A percentile compares a stretch with the other conserved stretches of the same genome.
Evolutionary conservation across 331 rosid species (phyloP).

Genomic region (Malus hybrid): DNA sequence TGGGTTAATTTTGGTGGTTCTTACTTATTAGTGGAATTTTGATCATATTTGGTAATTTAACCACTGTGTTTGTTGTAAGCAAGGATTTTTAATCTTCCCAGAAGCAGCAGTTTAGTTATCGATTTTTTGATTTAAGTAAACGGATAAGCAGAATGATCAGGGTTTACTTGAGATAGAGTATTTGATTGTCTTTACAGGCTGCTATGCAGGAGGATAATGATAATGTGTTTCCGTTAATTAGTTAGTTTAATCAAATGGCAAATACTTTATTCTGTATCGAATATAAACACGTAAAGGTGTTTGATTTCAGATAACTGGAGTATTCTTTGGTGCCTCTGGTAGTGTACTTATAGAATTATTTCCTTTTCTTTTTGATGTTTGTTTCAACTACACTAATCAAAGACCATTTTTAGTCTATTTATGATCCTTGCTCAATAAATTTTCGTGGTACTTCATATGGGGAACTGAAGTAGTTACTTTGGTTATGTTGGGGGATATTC

Average conservation of each 20-base stretch:
- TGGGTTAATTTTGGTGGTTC: constrained; percentile 11
- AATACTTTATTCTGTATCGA: neutral
- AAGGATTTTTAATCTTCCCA: neutral
- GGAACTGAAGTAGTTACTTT: constrained; percentile 3
- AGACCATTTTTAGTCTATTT: neutral
- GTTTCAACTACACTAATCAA: neutral
- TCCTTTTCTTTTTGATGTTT: neutral
- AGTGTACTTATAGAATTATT: neutral
- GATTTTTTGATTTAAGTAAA: neutral
- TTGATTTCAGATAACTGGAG: neutral
- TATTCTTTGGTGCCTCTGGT: neutral
- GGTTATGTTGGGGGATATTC: neutral
- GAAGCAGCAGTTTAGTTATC: neutral
- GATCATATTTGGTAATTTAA: constrained; percentile 1
- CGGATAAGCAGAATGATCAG: constrained; percentile 2
- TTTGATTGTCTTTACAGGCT: neutral
- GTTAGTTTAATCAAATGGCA: neutral
- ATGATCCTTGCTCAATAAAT: neutral
- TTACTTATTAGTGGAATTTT: neutral
- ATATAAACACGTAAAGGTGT: neutral
- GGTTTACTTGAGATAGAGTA: neutral
- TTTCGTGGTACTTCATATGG: neutral
- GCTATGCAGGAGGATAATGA: neutral
- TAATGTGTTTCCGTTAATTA: neutral
- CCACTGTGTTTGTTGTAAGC: constrained; percentile 8